These are phyloP conservation scores for Chrysanthemum lavandulifolium DNA, from an alignment of 129 eudicot species.

Conservation along the genomic window DNA sequence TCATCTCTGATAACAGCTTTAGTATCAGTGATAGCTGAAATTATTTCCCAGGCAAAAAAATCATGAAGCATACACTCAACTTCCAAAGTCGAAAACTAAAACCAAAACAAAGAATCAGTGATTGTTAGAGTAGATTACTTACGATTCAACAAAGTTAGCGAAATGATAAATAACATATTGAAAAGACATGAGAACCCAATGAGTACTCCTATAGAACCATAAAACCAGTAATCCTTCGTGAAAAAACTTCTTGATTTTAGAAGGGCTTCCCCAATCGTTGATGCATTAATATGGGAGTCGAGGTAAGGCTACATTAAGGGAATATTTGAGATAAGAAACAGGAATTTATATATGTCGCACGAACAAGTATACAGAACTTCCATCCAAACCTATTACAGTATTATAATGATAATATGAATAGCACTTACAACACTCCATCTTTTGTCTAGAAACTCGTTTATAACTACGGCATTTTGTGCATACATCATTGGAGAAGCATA, in stretches of 20 bases:
- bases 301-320: constrained; percentile 43
- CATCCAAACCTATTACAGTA: background rate
- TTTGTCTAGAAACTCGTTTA: constrained; percentile 67
- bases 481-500: constrained; percentile 79
- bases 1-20: constrained; percentile 44
- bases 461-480: constrained; percentile 73
- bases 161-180: constrained; percentile 62
- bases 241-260: constrained; percentile 67
- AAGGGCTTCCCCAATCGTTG: constrained; percentile 73
- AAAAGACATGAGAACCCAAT: constrained; percentile 77
- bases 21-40: constrained; percentile 58
- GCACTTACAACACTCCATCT: constrained; percentile 76
- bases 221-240: constrained; percentile 56
- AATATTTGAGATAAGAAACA: background rate
- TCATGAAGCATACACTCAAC: constrained; percentile 6
- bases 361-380: background rate
- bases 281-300: constrained; percentile 40
- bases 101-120: background rate
- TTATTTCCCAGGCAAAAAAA: constrained; percentile 3
- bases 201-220: constrained; percentile 63
- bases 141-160: constrained; percentile 75
- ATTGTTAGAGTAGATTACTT: constrained; percentile 20
- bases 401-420: background rate
- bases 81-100: background rate
- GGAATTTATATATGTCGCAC: constrained; percentile 6